Conservation (phyloP, 1,284 basidiomycete species). For the Microbotryum saponariae region DNA sequence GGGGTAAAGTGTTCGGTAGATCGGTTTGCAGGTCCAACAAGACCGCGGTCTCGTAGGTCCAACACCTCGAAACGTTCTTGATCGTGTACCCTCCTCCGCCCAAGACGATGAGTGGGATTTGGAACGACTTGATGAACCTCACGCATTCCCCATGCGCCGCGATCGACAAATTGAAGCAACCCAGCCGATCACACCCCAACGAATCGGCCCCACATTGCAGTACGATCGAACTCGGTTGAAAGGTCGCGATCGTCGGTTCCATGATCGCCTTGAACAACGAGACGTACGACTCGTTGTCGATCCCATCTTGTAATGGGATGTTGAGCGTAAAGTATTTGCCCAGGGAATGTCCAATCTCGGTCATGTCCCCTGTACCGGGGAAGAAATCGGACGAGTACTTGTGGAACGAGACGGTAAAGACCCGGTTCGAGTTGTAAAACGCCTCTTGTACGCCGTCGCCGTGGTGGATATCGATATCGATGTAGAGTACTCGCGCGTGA, state of each 20-base stretch:
- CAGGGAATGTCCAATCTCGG: slow-evolving; percentile 71
- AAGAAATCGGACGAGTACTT: slow-evolving; percentile 99
- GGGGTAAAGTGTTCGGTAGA: slow-evolving; percentile 77
- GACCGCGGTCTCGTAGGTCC: slow-evolving; percentile 96
- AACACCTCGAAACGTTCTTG: slow-evolving; percentile 93
- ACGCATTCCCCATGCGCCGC: slow-evolving; percentile 98
- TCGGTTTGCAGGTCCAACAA: slow-evolving; percentile 63
- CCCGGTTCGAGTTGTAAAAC: slow-evolving; percentile 94
- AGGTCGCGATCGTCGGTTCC: slow-evolving; percentile 83
- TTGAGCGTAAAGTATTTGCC: slow-evolving; percentile 97
- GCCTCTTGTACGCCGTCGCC: slow-evolving; percentile 95
- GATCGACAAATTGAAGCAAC: slow-evolving; percentile 97
- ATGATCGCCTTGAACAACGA: slow-evolving; percentile 93
- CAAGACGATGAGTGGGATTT: slow-evolving; percentile 78
- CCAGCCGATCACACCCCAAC: slow-evolving; percentile 84
- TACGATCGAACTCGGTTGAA: slow-evolving; percentile 84
- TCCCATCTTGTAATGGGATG: slow-evolving; percentile 89
- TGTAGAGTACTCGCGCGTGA: slow-evolving; percentile 84
- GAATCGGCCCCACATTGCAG: slow-evolving; percentile 97
- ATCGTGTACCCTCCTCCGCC: slow-evolving; percentile 92
- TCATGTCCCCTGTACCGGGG: slow-evolving; percentile 85
- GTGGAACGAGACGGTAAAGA: slow-evolving; percentile 98
- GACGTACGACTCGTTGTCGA: slow-evolving; percentile 95
- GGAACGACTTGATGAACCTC: slow-evolving; percentile 86
- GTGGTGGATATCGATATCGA: slow-evolving; percentile 96